Conservation (phyloP, 495 filamentous ascomycete genomes). For the Talaromyces wortmannii region DNA sequence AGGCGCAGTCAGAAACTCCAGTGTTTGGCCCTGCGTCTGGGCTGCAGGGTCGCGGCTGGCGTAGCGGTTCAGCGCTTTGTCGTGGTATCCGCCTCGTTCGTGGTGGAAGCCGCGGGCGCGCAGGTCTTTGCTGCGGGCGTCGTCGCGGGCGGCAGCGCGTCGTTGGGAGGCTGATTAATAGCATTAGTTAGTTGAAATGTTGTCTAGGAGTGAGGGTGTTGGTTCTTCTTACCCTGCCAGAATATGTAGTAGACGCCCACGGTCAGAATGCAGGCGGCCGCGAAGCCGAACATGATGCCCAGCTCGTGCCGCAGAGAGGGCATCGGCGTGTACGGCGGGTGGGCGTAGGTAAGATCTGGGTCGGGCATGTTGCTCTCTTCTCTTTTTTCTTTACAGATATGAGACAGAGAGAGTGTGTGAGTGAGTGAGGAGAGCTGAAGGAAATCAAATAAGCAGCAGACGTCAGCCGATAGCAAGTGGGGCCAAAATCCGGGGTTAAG, state of each 20-base stretch:
- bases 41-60: slow-evolving; percentile 2
- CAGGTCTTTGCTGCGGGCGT: slow-evolving; percentile 27
- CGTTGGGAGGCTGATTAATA: slow-evolving; percentile 10
- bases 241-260: slow-evolving; percentile 28
- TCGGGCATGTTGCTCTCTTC: background rate
- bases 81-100: slow-evolving; percentile 6
- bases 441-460: no score
- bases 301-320: slow-evolving; percentile 29
- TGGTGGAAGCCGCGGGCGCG: slow-evolving; percentile 13
- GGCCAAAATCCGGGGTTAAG: no score
- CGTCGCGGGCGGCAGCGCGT: slow-evolving; percentile 16
- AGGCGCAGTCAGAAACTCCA: slow-evolving; percentile 4
- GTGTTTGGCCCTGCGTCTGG: slow-evolving; percentile 2
- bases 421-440: no score
- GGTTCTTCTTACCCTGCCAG: slow-evolving; percentile 23
- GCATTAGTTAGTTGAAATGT: background rate
- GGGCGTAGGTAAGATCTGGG: slow-evolving; percentile 3
- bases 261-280: slow-evolving; percentile 26
- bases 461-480: no score
- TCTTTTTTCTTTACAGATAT: no score
- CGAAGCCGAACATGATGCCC: slow-evolving; percentile 36
- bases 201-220: slow-evolving; percentile 2
- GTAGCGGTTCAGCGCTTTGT: slow-evolving; percentile 6
- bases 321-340: slow-evolving; percentile 21
- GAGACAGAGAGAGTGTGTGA: no score